These are phyloP conservation scores for Phytophthora multivora DNA, from an alignment of 352 stramenopile genomes.

Conservation along the genomic window DNA sequence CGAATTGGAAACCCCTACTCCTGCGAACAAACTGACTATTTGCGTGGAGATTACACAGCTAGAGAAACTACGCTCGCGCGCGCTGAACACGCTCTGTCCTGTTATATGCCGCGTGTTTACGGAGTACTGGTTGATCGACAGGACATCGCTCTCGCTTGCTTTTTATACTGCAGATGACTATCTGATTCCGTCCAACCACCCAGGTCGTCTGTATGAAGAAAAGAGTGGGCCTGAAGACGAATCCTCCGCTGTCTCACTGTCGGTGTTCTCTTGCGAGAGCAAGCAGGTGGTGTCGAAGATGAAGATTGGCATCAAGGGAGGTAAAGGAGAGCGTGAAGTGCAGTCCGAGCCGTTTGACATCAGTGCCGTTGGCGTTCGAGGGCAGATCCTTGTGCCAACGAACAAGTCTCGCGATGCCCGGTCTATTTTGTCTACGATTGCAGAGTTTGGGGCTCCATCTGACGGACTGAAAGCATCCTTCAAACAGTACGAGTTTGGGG, in stretches of 20 bases:
- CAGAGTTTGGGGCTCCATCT: constrained; percentile 36
- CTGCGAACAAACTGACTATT: constrained; percentile 62
- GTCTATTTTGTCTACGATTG: constrained; percentile 57
- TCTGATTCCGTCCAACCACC: constrained; percentile 55
- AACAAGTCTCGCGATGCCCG: constrained; percentile 44
- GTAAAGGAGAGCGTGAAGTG: constrained; percentile 48
- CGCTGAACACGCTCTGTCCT: constrained; percentile 56
- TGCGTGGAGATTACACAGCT: constrained; percentile 62
- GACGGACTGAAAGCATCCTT: constrained; percentile 39
- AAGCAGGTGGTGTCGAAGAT: constrained; percentile 72
- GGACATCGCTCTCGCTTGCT: constrained; percentile 68
- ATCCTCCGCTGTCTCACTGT: constrained; percentile 58
- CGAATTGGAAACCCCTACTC: constrained; percentile 26
- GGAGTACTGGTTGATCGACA: constrained; percentile 88
- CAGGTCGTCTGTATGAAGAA: constrained; percentile 32
- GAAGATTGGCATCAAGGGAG: constrained; percentile 70
- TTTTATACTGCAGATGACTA: constrained; percentile 75
- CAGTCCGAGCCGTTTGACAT: constrained; percentile 81
- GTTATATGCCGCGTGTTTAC: constrained; percentile 75
- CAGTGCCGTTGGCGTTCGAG: constrained; percentile 74
- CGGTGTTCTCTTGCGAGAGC: constrained; percentile 73
- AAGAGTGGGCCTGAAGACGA: constrained; percentile 20
- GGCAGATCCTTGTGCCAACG: constrained; percentile 69
- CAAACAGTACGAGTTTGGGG: constrained; percentile 85
- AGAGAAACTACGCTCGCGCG: constrained; percentile 49